These are phyloP conservation scores for Penicillium italicum DNA, from an alignment of 2,329 filamentous ascomycete species.

Conservation along the genomic window DNA sequence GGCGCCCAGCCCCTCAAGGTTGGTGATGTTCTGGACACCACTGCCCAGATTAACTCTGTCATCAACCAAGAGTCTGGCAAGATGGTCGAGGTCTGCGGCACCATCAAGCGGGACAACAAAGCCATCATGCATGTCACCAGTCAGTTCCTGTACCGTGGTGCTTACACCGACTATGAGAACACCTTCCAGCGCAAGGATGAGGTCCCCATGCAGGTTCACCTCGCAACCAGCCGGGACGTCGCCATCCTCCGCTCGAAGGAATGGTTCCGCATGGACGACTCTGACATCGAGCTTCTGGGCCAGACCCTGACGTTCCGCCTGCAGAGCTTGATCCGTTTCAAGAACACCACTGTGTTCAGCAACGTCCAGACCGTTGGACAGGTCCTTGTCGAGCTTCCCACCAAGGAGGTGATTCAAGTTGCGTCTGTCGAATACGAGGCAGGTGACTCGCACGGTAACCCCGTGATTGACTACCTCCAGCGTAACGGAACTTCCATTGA, in stretches of 20 bases:
- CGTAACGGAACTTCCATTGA: conserved; percentile 89
- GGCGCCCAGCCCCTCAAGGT: conserved; percentile 94
- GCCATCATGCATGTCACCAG: conserved; percentile 98
- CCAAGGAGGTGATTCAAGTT: conserved; percentile 95
- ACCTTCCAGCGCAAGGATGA: conserved; percentile 98
- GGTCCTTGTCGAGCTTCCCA: conserved; percentile 88
- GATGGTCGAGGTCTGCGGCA: conserved; percentile 99
- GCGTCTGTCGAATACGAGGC: conserved; percentile 96
- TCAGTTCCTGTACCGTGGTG: conserved; percentile 93
- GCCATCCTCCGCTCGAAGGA: conserved; percentile 94
- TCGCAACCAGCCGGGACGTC: conserved; percentile 83
- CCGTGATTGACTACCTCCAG: conserved; percentile 92
- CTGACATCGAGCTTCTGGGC: conserved; percentile 80
- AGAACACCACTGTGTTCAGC: conserved; percentile 90
- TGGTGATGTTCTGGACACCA: conserved; percentile 87
- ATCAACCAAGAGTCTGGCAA: conserved; percentile 98
- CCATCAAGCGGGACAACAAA: conserved; percentile 76
- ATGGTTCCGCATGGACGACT: conserved; percentile 88
- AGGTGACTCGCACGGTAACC: conserved; percentile 87
- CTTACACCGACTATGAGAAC: conserved; percentile 91
- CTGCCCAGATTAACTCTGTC: conserved; percentile 93
- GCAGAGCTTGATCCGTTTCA: conserved; percentile 85
- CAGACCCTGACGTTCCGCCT: conserved; percentile 96
- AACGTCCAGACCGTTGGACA: conserved; percentile 88
- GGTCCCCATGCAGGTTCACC: conserved; percentile 88